Evolutionary conservation across 2,329 filamentous ascomycete genomes (phyloP), one percentile per base, ranked within the genome.

Genomic region (Hysterium pulicare): DNA sequence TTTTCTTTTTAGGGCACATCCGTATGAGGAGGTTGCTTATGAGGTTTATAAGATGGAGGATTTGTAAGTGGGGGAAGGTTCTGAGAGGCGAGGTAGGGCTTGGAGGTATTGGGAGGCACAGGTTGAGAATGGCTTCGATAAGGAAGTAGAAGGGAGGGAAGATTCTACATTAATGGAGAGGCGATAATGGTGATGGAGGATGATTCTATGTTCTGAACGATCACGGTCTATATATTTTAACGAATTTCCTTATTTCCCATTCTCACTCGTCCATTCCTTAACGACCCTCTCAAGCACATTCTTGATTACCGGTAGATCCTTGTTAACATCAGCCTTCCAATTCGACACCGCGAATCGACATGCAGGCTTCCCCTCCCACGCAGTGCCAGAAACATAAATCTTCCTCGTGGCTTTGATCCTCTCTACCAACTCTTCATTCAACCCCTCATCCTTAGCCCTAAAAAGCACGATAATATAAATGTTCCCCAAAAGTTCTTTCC

Each of bases 321-420:
- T 74, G 36, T 82, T 74, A 0, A 83, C 74, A 57, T 90, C 76
- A 2, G 87, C 84, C 64, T 79, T 80, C 88, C 90, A 95, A 58
- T 87, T 96, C 30, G 86, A 85, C 32, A 95, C 81, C 0, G 91
- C 90, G 53, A 95, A 80, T n/a, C 91, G 77, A 47, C 83, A 85
- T 7, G 90, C 90, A 43, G 83, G 78, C 43, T 73, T 70, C 0
- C 85, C 86, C 32, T 81, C 73, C 89, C 90, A 96, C 34, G 69
- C 75, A 10, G 88, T 95, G 0, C 87, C 87, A 46, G 86, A 90
- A 4, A 95, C 85, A 58, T 90, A 95, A 57, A 95, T 84, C 57
- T 79, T 80, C 31, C 82, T 77, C 1, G 79, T 83, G 4, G 68
- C 75, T 59, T 95, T 95, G 54, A 96, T 90, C 40, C 70, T 79